Conservation (phyloP, 805 yeast species). For the Pichia kluyveri region DNA sequence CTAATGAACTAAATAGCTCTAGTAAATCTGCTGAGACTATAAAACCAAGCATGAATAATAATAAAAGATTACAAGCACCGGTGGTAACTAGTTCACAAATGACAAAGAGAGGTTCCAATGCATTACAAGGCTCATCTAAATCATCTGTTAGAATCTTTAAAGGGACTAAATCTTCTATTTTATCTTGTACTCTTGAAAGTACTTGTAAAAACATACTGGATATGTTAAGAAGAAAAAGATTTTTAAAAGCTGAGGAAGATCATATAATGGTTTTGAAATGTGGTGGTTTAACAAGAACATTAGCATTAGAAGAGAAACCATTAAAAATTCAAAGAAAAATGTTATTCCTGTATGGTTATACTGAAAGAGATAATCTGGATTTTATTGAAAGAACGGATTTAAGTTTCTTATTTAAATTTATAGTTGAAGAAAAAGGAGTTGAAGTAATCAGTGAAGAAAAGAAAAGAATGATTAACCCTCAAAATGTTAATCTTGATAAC, state of each 20-base stretch:
- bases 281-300: conserved; percentile 66
- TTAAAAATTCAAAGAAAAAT: conserved; percentile 67
- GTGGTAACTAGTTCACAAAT: neutral
- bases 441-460: conserved; percentile 25
- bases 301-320: conserved; percentile 68
- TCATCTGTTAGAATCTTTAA: conserved; percentile 61
- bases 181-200: conserved; percentile 71
- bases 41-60: neutral
- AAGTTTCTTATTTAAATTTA: conserved; percentile 73
- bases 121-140: conserved; percentile 23
- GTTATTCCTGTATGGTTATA: conserved; percentile 67
- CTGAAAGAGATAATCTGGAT: conserved; percentile 64
- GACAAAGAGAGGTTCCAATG: conserved; percentile 8
- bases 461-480: conserved; percentile 45
- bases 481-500: conserved; percentile 63
- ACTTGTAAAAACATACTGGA: conserved; percentile 68
- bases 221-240: conserved; percentile 68
- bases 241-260: conserved; percentile 58
- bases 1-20: no score
- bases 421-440: conserved; percentile 62
- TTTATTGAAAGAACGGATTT: conserved; percentile 79
- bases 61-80: neutral
- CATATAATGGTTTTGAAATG: conserved; percentile 67
- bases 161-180: conserved; percentile 71
- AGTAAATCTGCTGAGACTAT: no score